Evolutionary conservation across 805 yeast genomes (phyloP), one percentile per base, ranked within the genome.

Genomic region (Barnettozyma siamensis): DNA sequence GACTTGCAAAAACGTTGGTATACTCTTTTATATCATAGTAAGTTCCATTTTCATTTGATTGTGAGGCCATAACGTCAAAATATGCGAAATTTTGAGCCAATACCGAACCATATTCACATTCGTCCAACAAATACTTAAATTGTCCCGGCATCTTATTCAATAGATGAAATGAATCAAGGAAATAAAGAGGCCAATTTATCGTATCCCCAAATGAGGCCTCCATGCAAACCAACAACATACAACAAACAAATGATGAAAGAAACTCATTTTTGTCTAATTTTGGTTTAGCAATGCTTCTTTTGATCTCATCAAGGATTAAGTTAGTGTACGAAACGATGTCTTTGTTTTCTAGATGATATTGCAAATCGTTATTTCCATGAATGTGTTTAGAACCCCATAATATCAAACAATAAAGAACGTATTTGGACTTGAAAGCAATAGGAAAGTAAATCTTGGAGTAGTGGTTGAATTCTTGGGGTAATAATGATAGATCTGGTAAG

Each of bases 381-480:
- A 38, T 7, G 42, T 38, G 31, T 21, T 37, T 60, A 10, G 72
- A 73, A 45, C 81, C 77, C 82, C 82, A 77, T 1, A 76, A 70
- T 4, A 76, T 68, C 9, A 77, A 45, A 1, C 69, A 66, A 43
- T 67, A 64, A 16, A 76, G 54, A 3, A 74, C 69, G 1, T 73
- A 55, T 33, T 62, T 63, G 40, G 70, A 70, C 19, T 51, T 53
- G 23, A 61, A 46, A 0, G 81, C 79, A 50, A 75, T 57, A 13
- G 67, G 65, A 11, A 77, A 50, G 41, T 72, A 68, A 35, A 71
- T 67, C 15, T 65, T 64, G 11, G 67, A 51, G 47, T 70, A 77
- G 46, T 66, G 69, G 56, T 75, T 75, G 20, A 62, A 56, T 18
- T 63, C 62, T 33, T 64, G 65, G 0, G 76, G 69, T 8, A 66